Evolutionary conservation across 1,284 basidiomycete species (phyloP), one percentile per base, ranked within the genome.

Genomic region (Malassezia dermatis): DNA sequence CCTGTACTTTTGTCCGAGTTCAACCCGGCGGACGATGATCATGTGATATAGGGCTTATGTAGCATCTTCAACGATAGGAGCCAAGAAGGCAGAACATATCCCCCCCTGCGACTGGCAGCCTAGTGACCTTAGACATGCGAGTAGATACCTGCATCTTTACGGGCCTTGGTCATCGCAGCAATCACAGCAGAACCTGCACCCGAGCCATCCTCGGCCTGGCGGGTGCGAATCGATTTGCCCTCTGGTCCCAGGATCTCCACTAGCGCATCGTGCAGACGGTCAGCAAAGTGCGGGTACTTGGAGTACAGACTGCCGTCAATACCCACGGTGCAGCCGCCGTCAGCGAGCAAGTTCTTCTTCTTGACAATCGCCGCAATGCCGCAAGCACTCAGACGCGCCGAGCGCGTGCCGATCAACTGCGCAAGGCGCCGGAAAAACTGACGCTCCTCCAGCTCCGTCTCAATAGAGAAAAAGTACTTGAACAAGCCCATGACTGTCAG

Each of bases 401-500:
- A 65, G n/a, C 71, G 60, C 17, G 67, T 70, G 24, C 71, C 71
- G 55, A 73, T 70, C 32, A 95, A 80, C 67, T 85, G 84, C 12
- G 75, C 75, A 24, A 96, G 83, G 5, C 88, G 84, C 48, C 61
- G 60, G 64, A 73, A 69, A 58, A 73, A 73, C 26, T 64, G 53
- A 27, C 71, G 59, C 64, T 73, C 71, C 51, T 66, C 62, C 28
- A 66, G 51, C 23, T 66, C 69, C 2, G 71, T 73, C 51, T 73
- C 69, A 40, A 73, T 58, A 15, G 64, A 62, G 52, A 75, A 77
- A 43, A 73, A 73, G 66, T 71, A 69, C 13, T 63, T 84, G 78
- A 98, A 96, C 65, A 98, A 88, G 49, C 93, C 91, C 65, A 93
- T 89, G 69, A 90, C 83, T 80, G 91, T 95, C 48, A 96, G 81